Conservation (phyloP, 2,329 filamentous ascomycete genomes). For the Erysiphe neolycopersici region DNA sequence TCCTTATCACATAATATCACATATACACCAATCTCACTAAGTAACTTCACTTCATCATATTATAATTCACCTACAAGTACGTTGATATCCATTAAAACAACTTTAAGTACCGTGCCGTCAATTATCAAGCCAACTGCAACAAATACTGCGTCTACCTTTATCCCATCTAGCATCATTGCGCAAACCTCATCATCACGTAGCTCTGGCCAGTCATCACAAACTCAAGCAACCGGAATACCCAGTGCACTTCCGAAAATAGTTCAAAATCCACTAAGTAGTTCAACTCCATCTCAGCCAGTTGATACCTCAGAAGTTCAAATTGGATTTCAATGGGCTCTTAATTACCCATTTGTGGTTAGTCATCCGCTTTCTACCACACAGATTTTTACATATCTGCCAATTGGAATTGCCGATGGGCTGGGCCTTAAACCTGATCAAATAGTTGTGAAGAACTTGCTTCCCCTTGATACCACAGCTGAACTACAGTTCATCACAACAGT, state of each 20-base stretch:
- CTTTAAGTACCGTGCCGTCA: background rate
- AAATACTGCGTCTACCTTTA: constrained; percentile 8
- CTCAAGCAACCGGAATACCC: constrained; percentile 8
- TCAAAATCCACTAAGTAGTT: constrained; percentile 7
- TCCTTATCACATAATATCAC: background rate
- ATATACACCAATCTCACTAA: background rate
- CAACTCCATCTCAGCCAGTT: constrained; percentile 11
- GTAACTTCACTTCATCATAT: background rate
- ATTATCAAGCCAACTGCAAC: constrained; percentile 8
- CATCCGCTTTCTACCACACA: constrained; percentile 51
- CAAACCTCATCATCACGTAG: constrained; percentile 4
- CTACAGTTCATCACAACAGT: constrained; percentile 63
- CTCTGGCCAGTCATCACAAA: constrained; percentile 2
- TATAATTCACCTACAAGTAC: constrained; percentile 16
- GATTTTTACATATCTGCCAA: constrained; percentile 56
- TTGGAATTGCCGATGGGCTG: constrained; percentile 29
- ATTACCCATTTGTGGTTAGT: constrained; percentile 58
- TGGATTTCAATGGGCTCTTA: constrained; percentile 55
- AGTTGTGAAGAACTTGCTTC: constrained; percentile 43
- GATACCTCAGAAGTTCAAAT: constrained; percentile 55
- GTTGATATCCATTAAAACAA: constrained; percentile 44
- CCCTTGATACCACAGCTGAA: constrained; percentile 41
- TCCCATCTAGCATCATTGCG: constrained; percentile 9
- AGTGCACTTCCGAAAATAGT: constrained; percentile 10
- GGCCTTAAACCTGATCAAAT: constrained; percentile 21